Percentiles rank a stretch among this genome's conserved stretches.
These are phyloP conservation scores for Solanum hybrid DNA, from an alignment of 305 asterid species.

Conservation along the genomic window DNA sequence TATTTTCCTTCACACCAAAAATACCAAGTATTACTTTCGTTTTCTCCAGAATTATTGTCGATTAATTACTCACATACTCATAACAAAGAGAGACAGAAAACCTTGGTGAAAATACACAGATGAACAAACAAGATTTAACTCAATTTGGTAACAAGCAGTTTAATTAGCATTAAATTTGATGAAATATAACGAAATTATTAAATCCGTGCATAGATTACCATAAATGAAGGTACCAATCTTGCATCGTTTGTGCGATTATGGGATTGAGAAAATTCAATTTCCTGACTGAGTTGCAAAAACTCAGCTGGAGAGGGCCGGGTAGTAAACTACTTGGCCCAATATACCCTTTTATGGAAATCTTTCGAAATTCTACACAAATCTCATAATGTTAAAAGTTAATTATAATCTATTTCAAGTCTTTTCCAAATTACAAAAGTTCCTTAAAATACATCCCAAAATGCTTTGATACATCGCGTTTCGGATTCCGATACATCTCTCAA, in stretches of 20 bases:
- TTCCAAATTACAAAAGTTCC: neutral
- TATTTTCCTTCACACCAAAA: neutral
- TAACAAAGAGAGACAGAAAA: neutral
- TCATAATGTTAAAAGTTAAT: no score
- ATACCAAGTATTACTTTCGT: neutral
- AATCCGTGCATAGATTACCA: neutral
- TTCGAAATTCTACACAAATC: neutral
- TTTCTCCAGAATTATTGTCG: neutral
- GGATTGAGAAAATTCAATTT: neutral
- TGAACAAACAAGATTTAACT: neutral
- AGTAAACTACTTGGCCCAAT: neutral
- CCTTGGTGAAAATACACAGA: neutral
- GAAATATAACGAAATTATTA: neutral
- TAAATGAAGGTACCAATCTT: neutral
- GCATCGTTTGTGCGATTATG: neutral
- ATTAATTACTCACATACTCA: neutral
- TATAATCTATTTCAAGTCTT: no score
- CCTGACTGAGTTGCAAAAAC: neutral
- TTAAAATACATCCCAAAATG: neutral
- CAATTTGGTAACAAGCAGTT: neutral
- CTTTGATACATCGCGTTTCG: accelerated
- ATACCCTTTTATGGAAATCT: neutral
- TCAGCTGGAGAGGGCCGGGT: neutral
- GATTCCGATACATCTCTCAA: neutral
- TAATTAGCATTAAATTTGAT: neutral